phyloP scores from a whole-genome alignment of 2,329 filamentous ascomycete species.

The Penicillium sp. region DNA sequence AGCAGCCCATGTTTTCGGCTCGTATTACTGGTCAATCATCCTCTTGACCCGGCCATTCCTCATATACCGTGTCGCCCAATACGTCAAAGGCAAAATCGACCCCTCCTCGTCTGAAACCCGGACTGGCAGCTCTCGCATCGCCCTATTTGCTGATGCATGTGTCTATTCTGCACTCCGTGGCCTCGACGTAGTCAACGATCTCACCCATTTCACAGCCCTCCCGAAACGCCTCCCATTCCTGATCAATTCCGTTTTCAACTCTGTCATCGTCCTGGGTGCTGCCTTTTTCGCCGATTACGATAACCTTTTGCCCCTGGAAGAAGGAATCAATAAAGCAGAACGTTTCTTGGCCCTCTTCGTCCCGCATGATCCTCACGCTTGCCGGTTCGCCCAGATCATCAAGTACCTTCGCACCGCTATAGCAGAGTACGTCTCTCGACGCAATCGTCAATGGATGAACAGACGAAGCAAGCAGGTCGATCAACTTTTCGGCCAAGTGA shows the following conservation, averaged over 20 bases:
- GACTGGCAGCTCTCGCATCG: conserved; percentile 31
- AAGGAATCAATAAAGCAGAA: conserved; percentile 37
- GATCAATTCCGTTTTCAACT: conserved; percentile 50
- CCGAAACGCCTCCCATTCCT: conserved; percentile 49
- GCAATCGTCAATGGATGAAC: conserved; percentile 43
- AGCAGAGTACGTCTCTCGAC: conserved; percentile 37
- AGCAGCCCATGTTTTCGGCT: conserved; percentile 52
- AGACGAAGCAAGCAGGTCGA: conserved; percentile 42
- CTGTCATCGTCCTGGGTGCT: conserved; percentile 47
- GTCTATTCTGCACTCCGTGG: conserved; percentile 47
- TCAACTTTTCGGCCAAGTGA: conserved; percentile 44
- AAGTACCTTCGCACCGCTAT: conserved; percentile 43
- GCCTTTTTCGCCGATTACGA: conserved; percentile 51
- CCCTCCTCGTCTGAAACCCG: conserved; percentile 21
- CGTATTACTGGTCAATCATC: conserved; percentile 58
- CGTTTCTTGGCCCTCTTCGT: conserved; percentile 35
- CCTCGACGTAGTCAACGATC: conserved; percentile 42
- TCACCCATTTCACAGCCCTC: conserved; percentile 35
- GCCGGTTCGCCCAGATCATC: conserved; percentile 39
- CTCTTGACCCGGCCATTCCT: conserved; percentile 56
- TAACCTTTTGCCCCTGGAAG: conserved; percentile 36
- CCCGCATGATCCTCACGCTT: conserved; percentile 39
- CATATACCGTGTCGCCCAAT: conserved; percentile 52
- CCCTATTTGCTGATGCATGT: conserved; percentile 42
- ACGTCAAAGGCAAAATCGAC: conserved; percentile 33